Base-by-base conservation (phyloP, 192 early-diverging fungal genomes). In the Coemansia sp. region DNA sequence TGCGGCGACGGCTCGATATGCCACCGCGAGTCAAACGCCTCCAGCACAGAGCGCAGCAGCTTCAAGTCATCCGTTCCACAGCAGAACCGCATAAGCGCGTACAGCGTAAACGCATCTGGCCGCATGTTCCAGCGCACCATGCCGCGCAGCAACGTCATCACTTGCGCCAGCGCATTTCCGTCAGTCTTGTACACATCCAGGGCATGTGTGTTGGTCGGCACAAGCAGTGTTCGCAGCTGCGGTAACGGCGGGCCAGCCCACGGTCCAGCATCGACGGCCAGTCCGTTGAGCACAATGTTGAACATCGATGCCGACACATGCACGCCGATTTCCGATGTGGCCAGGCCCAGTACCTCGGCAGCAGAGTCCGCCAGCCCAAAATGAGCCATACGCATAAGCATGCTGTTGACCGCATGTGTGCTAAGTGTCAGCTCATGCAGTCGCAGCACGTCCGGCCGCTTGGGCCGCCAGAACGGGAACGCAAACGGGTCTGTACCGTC, bases 341-440 rank as follows among this genome's bases (percentile, higher is more conserved):
- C 70, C 2, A 73, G 42, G 0, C 71, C 76, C 15, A 79, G 61
- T 11, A 69, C 28, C 64, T 72, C 67, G 5, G 56, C 48, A 0
- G 71, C 67, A 15, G 53, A 25, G 28, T 12, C 31, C 1, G 21
- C 22, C 4, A 63, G 66, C 10, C 71, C 67, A 1, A 34, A 46
- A 9, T 54, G 34, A 25, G 51, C 57, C 38, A 79, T 63, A 26
- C 23, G 37, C 22, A 44, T 2, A 51, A 73, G 49, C 23, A 79
- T 15, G 11, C 25, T 21, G 22, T 38, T 31, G 23, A 79, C 28
- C 14, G 76, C 67, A 37, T 22, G 28, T 1, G 64, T 19, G 47
- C 70, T 69, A 47, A 79, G 67, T 40, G 76, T 79, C 71, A 79
- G 66, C 31, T 62, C 64, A 34, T 79, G 76, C 26, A 79, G 53